Percentiles rank a stretch among this genome's conserved stretches.
Conservation (phyloP, 75 land plant species). For the Cupressus sempervirens region DNA sequence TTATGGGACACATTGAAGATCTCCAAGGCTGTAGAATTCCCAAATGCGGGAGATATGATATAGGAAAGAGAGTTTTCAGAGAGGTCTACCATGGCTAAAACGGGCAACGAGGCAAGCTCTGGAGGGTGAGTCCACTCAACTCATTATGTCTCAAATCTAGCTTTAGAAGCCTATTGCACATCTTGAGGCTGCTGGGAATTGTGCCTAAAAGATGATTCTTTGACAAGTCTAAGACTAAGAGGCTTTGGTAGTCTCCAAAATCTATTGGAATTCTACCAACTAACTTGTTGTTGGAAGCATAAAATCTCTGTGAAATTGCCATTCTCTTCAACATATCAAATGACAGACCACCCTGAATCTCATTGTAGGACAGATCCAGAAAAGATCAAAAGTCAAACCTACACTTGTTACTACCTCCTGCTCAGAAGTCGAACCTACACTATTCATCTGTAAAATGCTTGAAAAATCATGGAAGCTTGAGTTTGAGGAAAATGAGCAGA, state of each 20-base stretch:
- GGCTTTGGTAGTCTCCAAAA: constrained; percentile 21
- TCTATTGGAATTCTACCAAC: constrained; percentile 36
- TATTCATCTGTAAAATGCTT: too few species aligned
- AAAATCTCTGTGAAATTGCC: constrained; percentile 50
- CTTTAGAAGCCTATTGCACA: constrained; percentile 33
- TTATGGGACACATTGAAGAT: constrained; percentile 71
- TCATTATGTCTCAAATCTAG: constrained; percentile 35
- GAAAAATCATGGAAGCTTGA: too few species aligned
- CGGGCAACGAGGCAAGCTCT: constrained; percentile 27
- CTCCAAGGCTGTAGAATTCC: constrained; percentile 56
- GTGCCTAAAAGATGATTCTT: constrained; percentile 30
- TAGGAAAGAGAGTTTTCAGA: constrained; percentile 39
- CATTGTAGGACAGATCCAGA: constrained; percentile 62
- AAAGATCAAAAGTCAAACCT: too few species aligned
- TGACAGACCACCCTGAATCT: constrained; percentile 46
- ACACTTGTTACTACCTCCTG: too few species aligned
- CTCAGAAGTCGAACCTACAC: too few species aligned
- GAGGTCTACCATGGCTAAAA: constrained; percentile 38
- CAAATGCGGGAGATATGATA: constrained; percentile 36
- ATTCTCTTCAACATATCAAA: constrained; percentile 49
- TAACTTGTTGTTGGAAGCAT: constrained; percentile 44
- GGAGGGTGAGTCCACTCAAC: constrained; percentile 41
- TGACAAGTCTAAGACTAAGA: constrained; percentile 28
- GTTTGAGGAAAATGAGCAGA: too few species aligned
- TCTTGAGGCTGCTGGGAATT: constrained; percentile 26